These are phyloP conservation scores for Camellia sinensis DNA, from an alignment of 148 eudicot genomes.

Conservation along the genomic window DNA sequence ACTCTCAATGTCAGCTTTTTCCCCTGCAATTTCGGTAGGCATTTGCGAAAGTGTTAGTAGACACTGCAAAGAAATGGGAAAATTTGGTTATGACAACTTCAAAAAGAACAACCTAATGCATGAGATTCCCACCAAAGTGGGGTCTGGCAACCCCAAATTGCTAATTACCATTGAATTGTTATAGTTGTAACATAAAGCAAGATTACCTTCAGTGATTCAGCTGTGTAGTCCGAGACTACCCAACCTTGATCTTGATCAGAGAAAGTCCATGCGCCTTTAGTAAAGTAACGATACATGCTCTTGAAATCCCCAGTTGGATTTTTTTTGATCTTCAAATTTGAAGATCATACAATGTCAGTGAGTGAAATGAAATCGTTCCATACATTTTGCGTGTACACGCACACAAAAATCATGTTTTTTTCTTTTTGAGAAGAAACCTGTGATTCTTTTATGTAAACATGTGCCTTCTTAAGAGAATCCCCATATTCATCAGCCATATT, in stretches of 20 bases:
- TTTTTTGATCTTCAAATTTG: slow-evolving; percentile 7
- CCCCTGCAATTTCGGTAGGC: slow-evolving; percentile 1
- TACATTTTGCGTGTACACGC: too few relatives aligned
- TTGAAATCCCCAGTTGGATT: neutral
- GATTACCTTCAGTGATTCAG: neutral
- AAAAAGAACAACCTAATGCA: too few relatives aligned
- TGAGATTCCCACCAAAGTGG: too few relatives aligned
- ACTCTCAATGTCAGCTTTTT: neutral
- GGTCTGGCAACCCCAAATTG: too few relatives aligned
- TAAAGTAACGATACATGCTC: slow-evolving; percentile 7
- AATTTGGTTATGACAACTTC: too few relatives aligned
- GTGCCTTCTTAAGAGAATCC: slow-evolving; percentile 1
- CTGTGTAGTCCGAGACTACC: slow-evolving; percentile 11
- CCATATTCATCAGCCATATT: slow-evolving; percentile 13
- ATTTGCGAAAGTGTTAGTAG: slow-evolving; percentile 8
- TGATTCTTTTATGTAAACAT: slow-evolving; percentile 14
- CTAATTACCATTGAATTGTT: too few relatives aligned
- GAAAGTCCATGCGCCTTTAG: slow-evolving; percentile 13
- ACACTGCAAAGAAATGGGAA: neutral
- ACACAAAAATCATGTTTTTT: too few relatives aligned
- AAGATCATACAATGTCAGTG: too few relatives aligned
- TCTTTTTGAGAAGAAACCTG: slow-evolving; percentile 1
- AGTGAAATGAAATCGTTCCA: neutral
- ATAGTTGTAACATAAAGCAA: neutral
- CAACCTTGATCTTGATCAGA: slow-evolving; percentile 17